These are phyloP conservation scores for Nicotiana noctiflora DNA, from an alignment of 257 asterid species.

Conservation along the genomic window DNA sequence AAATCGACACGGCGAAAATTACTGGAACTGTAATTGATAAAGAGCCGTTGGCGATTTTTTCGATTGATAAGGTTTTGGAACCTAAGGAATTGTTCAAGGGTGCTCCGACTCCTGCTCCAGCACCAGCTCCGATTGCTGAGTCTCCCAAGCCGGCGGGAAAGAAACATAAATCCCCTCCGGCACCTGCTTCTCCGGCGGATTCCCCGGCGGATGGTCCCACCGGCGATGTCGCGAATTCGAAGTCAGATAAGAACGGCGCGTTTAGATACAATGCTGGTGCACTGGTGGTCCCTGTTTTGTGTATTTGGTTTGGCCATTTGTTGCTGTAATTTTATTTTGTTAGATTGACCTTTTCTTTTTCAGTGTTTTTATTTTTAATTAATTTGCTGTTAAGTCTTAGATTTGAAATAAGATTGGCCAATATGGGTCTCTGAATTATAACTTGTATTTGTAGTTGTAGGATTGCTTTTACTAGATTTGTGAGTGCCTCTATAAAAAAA, in stretches of 20 bases:
- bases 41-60: constrained; percentile 39
- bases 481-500: not conserved
- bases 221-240: constrained; percentile 30
- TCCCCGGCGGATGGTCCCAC: constrained; percentile 41
- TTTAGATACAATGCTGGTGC: not conserved
- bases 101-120: constrained; percentile 29
- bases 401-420: not conserved
- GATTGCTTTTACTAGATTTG: not conserved
- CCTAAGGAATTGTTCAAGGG: constrained; percentile 47
- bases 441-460: not conserved
- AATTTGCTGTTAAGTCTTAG: not conserved
- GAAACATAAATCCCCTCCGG: constrained; percentile 49
- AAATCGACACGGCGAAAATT: constrained; percentile 41
- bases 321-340: not conserved
- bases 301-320: not conserved
- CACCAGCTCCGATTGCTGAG: constrained; percentile 39
- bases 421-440: not conserved
- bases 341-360: not conserved
- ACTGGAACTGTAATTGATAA: constrained; percentile 34
- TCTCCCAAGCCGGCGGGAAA: constrained; percentile 27
- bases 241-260: constrained; percentile 22
- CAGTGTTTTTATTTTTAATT: not conserved
- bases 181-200: constrained; percentile 39
- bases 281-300: not conserved
- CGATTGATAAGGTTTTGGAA: constrained; percentile 35